These are phyloP conservation scores for Chytridium lagenaria DNA, from an alignment of 371 early-diverging fungal genomes.

Conservation along the genomic window DNA sequence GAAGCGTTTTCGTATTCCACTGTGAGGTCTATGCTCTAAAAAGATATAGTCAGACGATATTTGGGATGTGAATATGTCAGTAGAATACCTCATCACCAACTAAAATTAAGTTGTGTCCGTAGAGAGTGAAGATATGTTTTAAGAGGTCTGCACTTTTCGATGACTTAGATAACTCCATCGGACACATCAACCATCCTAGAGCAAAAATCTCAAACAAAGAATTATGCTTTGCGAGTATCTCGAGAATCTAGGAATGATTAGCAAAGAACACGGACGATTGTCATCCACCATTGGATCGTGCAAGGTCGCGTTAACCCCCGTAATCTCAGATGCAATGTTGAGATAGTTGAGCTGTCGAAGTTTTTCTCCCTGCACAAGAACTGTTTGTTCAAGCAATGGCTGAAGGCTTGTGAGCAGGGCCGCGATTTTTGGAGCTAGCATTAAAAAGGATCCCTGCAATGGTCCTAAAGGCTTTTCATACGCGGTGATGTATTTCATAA, in stretches of 20 bases:
- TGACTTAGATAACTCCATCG: not conserved
- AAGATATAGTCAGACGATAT: not conserved
- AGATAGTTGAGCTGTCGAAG: not conserved
- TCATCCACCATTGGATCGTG: not conserved
- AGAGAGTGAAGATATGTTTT: not conserved
- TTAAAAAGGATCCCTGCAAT: not conserved
- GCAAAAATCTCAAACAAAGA: not conserved
- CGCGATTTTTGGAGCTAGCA: constrained; percentile 4
- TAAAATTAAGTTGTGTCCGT: not conserved
- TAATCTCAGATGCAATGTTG: not conserved
- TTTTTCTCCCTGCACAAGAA: constrained; percentile 2
- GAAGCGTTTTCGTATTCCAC: not conserved
- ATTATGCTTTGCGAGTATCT: not conserved
- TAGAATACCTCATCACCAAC: constrained; percentile 4
- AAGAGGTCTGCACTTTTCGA: not conserved
- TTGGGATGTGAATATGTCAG: not conserved
- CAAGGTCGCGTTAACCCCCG: not conserved
- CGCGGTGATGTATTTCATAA: not conserved
- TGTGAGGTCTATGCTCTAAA: constrained; percentile 1
- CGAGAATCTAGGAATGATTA: not conserved
- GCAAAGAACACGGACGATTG: not conserved
- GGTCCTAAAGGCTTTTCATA: not conserved
- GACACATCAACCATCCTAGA: constrained; percentile 4
- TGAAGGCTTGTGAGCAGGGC: constrained; percentile 1
- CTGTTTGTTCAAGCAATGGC: not conserved